Conservation (phyloP, 2,329 filamentous ascomycete genomes). For the Acephala macrosclerotiorum region DNA sequence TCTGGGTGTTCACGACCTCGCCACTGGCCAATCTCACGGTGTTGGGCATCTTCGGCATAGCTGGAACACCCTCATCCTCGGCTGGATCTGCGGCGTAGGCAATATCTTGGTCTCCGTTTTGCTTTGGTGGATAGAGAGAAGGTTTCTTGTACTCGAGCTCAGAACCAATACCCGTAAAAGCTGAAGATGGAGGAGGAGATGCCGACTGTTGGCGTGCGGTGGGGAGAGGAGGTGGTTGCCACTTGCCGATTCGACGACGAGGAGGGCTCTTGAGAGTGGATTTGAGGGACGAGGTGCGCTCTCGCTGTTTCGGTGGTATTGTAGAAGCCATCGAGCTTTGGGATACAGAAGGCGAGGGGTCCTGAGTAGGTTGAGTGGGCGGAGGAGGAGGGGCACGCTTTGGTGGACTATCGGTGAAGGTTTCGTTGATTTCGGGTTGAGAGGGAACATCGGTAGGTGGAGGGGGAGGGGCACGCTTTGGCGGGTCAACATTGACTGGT, state of each 20-base stretch:
- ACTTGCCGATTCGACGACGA: slow-evolving; percentile 4
- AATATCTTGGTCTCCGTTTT: not conserved
- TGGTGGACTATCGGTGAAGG: slow-evolving; percentile 3
- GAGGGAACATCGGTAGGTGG: not conserved
- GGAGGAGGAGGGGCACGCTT: slow-evolving; percentile 9
- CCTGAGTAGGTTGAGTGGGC: not conserved
- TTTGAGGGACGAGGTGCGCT: slow-evolving; percentile 2
- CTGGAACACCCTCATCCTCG: slow-evolving; percentile 29
- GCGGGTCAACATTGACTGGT: slow-evolving; percentile 2
- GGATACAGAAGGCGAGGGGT: not conserved
- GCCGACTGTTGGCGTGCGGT: slow-evolving; percentile 28
- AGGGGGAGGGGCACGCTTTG: slow-evolving; percentile 8
- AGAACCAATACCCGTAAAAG: slow-evolving; percentile 21
- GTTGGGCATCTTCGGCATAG: slow-evolving; percentile 39
- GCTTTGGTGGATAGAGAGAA: slow-evolving; percentile 4
- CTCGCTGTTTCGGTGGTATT: not conserved
- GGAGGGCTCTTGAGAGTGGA: slow-evolving; percentile 9
- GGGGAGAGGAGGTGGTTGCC: slow-evolving; percentile 1
- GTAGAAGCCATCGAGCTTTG: not conserved
- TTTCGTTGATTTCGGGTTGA: not conserved
- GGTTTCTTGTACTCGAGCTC: slow-evolving; percentile 26
- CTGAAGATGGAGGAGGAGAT: slow-evolving; percentile 30
- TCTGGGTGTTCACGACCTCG: slow-evolving; percentile 31
- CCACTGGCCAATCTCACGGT: slow-evolving; percentile 35
- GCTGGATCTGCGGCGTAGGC: slow-evolving; percentile 20